Evolutionary conservation across 176 grass and related monocot species (phyloP).

Genomic region (Calamus simplicifolius): DNA sequence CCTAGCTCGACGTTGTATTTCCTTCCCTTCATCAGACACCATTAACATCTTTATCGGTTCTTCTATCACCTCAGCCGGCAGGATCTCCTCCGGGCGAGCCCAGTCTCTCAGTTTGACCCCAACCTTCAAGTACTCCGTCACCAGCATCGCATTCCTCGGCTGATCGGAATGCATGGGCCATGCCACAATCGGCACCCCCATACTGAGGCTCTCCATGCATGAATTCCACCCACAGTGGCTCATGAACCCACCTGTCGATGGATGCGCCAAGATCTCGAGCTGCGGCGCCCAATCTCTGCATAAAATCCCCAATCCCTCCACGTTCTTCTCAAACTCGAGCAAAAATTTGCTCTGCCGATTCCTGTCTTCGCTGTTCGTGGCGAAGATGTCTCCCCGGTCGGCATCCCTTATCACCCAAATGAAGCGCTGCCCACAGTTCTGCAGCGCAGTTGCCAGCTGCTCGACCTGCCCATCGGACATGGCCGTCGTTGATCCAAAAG

Average conservation of each 20-base stretch:
- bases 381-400: slow-evolving; percentile 40
- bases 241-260: slow-evolving; percentile 7
- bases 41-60: slow-evolving; percentile 18
- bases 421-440: slow-evolving; percentile 37
- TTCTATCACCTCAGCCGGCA: slow-evolving; percentile 8
- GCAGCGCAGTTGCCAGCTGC: slow-evolving; percentile 35
- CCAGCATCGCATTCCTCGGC: slow-evolving; percentile 31
- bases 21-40: slow-evolving; percentile 16
- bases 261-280: slow-evolving; percentile 39
- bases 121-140: slow-evolving; percentile 32
- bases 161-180: slow-evolving; percentile 73
- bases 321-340: slow-evolving; percentile 11
- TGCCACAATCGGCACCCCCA: slow-evolving; percentile 36
- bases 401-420: slow-evolving; percentile 63
- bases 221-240: too few species aligned
- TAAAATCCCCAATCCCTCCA: slow-evolving; percentile 20
- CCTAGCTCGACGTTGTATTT: slow-evolving; percentile 14
- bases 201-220: slow-evolving; percentile 6
- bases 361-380: not conserved
- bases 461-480: slow-evolving; percentile 27
- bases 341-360: slow-evolving; percentile 16
- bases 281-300: slow-evolving; percentile 35
- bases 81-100: slow-evolving; percentile 13
- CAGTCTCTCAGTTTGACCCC: slow-evolving; percentile 32
- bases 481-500: slow-evolving; percentile 37